These are phyloP conservation scores for Xylaria grammica DNA, from an alignment of 495 filamentous ascomycete species.

Conservation along the genomic window DNA sequence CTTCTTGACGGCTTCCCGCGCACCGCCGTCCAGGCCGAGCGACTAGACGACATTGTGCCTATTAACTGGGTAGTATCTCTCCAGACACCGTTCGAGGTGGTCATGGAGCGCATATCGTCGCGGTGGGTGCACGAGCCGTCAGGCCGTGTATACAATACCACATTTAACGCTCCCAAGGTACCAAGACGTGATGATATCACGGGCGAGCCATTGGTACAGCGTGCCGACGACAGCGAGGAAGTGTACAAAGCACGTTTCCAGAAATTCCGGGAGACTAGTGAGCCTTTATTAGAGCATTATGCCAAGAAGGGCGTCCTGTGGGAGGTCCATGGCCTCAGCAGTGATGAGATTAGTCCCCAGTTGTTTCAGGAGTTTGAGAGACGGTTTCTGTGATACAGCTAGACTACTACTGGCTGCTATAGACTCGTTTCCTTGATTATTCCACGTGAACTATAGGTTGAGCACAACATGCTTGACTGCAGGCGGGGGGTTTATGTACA, in stretches of 20 bases:
- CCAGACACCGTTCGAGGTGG: conserved; percentile 71
- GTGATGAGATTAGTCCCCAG: conserved; percentile 91
- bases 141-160: conserved; percentile 91
- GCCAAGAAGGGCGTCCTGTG: conserved; percentile 82
- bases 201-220: conserved; percentile 81
- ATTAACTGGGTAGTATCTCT: conserved; percentile 88
- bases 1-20: conserved; percentile 96
- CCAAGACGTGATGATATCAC: conserved; percentile 88
- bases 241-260: conserved; percentile 79
- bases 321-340: conserved; percentile 84
- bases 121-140: conserved; percentile 95
- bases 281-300: conserved; percentile 87
- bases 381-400: conserved; percentile 60
- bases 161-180: conserved; percentile 84
- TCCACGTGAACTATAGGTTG: not conserved
- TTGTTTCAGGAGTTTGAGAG: conserved; percentile 79
- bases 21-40: conserved; percentile 77
- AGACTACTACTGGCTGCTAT: not conserved
- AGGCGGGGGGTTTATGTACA: not conserved
- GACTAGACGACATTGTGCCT: conserved; percentile 78
- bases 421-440: not conserved
- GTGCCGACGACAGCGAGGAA: conserved; percentile 84
- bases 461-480: not conserved
- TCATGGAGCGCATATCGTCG: conserved; percentile 84
- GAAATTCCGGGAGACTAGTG: conserved; percentile 86